Evolutionary conservation across 495 filamentous ascomycete species (phyloP).

Genomic region (Saxophila tyrrhenica): DNA sequence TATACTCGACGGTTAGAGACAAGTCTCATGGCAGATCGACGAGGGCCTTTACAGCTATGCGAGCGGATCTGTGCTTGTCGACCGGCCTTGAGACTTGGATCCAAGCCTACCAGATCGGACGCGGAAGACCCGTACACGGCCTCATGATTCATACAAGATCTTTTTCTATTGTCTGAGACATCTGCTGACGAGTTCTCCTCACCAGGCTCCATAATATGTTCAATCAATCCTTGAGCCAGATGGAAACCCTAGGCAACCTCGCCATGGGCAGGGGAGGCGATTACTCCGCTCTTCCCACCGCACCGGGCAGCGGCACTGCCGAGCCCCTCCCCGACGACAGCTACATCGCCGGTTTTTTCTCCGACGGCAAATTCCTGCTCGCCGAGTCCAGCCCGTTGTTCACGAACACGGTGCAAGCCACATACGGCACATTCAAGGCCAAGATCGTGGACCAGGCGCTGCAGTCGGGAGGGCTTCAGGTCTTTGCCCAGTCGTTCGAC

Average conservation of each 20-base stretch:
- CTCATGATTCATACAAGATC: no score
- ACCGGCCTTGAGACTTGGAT: no score
- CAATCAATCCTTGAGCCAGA: not conserved
- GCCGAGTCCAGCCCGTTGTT: not conserved
- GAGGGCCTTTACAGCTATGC: no score
- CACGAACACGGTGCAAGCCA: not conserved
- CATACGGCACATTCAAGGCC: not conserved
- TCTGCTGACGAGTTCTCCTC: not conserved
- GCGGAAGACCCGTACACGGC: no score
- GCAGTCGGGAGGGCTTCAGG: not conserved
- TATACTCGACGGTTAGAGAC: no score
- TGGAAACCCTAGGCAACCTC: not conserved
- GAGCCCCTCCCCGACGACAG: not conserved
- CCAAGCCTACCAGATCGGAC: no score
- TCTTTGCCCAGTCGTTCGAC: not conserved
- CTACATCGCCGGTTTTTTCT: not conserved
- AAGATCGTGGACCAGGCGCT: not conserved
- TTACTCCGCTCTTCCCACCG: not conserved
- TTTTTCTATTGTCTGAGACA: no score
- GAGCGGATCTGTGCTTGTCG: no score
- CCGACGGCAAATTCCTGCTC: not conserved
- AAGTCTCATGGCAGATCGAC: no score
- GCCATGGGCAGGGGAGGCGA: not conserved
- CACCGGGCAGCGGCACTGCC: not conserved
- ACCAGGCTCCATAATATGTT: not conserved